These are phyloP conservation scores for Xylaria sp. DNA, from an alignment of 2,329 filamentous ascomycete genomes.

Conservation along the genomic window DNA sequence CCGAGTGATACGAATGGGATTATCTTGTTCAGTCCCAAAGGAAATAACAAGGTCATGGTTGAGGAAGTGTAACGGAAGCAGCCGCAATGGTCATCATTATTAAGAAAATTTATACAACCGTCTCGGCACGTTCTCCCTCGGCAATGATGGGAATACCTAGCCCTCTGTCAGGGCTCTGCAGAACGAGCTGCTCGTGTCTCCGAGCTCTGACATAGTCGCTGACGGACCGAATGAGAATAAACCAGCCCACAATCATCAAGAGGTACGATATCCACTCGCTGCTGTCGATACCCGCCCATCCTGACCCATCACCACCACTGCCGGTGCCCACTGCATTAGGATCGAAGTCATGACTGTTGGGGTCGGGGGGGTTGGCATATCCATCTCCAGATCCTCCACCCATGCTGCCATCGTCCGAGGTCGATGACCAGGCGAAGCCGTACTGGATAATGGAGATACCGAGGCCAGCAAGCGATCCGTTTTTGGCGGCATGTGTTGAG, in stretches of 20 bases:
- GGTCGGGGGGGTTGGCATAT: slow-evolving; percentile 80
- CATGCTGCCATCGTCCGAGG: slow-evolving; percentile 58
- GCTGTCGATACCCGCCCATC: slow-evolving; percentile 70
- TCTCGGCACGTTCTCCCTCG: slow-evolving; percentile 82
- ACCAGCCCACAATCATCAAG: slow-evolving; percentile 98
- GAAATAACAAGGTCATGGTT: slow-evolving; percentile 15
- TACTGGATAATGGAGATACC: slow-evolving; percentile 97
- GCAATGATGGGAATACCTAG: slow-evolving; percentile 87
- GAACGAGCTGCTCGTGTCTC: slow-evolving; percentile 89
- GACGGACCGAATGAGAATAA: slow-evolving; percentile 93
- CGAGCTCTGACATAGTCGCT: slow-evolving; percentile 89
- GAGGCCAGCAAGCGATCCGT: slow-evolving; percentile 92
- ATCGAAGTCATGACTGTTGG: slow-evolving; percentile 90
- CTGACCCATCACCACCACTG: slow-evolving; percentile 54
- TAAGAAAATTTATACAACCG: slow-evolving; percentile 67
- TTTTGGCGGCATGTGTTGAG: slow-evolving; percentile 97
- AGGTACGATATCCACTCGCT: slow-evolving; percentile 92
- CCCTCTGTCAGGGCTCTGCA: slow-evolving; percentile 92
- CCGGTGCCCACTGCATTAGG: slow-evolving; percentile 68
- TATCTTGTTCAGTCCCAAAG: not conserved
- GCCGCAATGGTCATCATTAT: slow-evolving; percentile 5
- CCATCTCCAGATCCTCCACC: slow-evolving; percentile 61
- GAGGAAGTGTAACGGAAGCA: slow-evolving; percentile 1
- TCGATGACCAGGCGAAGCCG: slow-evolving; percentile 82
- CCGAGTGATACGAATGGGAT: not conserved